Base-by-base conservation (phyloP, 306 rosid genomes). In the Mimosa pudica region DNA sequence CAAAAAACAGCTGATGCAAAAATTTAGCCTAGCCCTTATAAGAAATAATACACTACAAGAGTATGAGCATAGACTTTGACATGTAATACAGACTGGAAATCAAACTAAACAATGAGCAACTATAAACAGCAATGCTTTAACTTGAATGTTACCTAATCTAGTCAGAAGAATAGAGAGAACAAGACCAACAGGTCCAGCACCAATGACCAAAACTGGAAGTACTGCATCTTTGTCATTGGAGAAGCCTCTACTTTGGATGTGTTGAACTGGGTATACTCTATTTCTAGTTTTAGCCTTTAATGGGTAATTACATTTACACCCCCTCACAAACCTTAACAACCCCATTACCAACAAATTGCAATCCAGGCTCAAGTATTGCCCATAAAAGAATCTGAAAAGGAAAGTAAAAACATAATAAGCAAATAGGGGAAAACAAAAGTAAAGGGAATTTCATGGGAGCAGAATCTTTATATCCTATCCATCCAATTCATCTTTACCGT, bases 141-240 rank as follows among this genome's bases (percentile, higher is more conserved):
- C 5, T 14, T 73, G 17, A 75, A 54, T 18, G 47, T n/a, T 83
- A 94, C 98, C 98, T 83, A 94, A 84, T 84, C 88, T 94, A 13
- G 92, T 89, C 71, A 92, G 87, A 81, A 94, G 97, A 76, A 88
- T 89, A 46, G 98, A 87, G 74, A 92, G 96, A 78, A 89, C 92
- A 63, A 94, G 97, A 82, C 98, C 97, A 62, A 92, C 98, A 76
- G 98, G 97, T 66, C 97, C 97, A 38, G 98, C 96, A 30, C 97
- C 98, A 47, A 92, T 84, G 16, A 94, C 90, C 67, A 94, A 85
- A 86, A 94, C 96, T 16, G 97, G 98, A 86, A 89, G 88, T 83
- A 85, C 83, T 12, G 80, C 57, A 81, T 87, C 84, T 24, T 84
- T 82, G 78, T 86, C 84, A 52, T 78, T 65, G 80, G 80, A 81